Percentiles rank a stretch among this genome's conserved stretches.
phyloP scores from a whole-genome alignment of 257 asterid species.

The Gentiana macrophylla region DNA sequence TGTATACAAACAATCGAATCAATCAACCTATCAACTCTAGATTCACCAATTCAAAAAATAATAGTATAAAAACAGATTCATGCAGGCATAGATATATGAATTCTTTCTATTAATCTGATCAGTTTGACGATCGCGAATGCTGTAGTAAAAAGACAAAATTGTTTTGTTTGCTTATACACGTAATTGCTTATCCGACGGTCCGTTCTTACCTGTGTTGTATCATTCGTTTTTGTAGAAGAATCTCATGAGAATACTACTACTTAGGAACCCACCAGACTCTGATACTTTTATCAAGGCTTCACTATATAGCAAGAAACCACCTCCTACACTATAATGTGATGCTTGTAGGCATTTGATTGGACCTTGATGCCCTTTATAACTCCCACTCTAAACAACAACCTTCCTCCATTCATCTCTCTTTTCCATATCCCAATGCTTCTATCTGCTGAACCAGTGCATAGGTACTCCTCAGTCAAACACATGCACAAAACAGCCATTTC shows the following conservation, averaged over 20 bases:
- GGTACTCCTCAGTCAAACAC: constrained; percentile 36
- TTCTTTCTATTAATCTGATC: too few species aligned
- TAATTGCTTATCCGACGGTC: too few species aligned
- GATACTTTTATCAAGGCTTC: constrained; percentile 61
- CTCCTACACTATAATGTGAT: constrained; percentile 41
- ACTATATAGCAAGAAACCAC: constrained; percentile 72
- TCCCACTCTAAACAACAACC: constrained; percentile 23
- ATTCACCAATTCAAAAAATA: too few species aligned
- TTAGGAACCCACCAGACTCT: constrained; percentile 88
- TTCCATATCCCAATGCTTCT: constrained; percentile 54
- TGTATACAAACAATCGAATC: too few species aligned
- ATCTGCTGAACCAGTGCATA: constrained; percentile 71
- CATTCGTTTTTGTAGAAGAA: too few species aligned
- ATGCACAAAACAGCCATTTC: constrained; percentile 60
- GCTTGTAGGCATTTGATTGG: constrained; percentile 77
- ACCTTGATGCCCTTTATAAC: constrained; percentile 66
- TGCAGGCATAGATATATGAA: too few species aligned
- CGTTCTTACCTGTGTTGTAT: too few species aligned
- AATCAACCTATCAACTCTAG: too few species aligned
- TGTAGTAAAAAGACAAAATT: too few species aligned
- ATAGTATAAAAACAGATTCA: too few species aligned
- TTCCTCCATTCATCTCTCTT: constrained; percentile 33
- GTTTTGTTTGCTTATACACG: too few species aligned
- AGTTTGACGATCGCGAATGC: too few species aligned
- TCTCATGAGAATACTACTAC: neutral